Evolutionary conservation across 805 yeast species (phyloP).

Genomic region (Candida ovalis): DNA sequence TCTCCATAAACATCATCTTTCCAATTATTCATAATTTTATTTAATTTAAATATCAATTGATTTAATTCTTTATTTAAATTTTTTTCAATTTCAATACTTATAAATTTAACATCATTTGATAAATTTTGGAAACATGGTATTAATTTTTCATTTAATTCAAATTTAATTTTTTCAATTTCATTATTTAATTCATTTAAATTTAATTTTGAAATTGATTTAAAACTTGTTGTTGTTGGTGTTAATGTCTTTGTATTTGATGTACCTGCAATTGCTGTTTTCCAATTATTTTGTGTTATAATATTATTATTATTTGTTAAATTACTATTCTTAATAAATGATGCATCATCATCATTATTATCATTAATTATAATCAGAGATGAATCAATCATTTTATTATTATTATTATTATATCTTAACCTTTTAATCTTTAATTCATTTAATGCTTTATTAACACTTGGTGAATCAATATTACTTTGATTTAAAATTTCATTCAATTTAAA

Average conservation of each 20-base stretch:
- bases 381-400: neutral
- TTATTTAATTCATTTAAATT: conserved; percentile 17
- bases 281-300: conserved; percentile 10
- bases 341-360: conserved; percentile 11
- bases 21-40: conserved; percentile 23
- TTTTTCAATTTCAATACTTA: conserved; percentile 40
- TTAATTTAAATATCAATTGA: conserved; percentile 11
- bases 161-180: conserved; percentile 19
- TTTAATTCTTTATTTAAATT: conserved; percentile 31
- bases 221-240: conserved; percentile 12
- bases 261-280: conserved; percentile 22
- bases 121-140: conserved; percentile 45
- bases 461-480: conserved; percentile 19
- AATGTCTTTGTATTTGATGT: conserved; percentile 18
- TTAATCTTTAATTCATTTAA: conserved; percentile 20
- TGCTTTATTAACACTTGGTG: conserved; percentile 33
- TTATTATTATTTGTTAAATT: conserved; percentile 5
- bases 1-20: conserved; percentile 23
- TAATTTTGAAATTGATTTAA: conserved; percentile 17
- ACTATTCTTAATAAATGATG: conserved; percentile 5
- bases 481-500: conserved; percentile 25
- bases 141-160: conserved; percentile 36
- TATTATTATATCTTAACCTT: conserved; percentile 9
- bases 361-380: conserved; percentile 16
- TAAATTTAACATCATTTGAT: conserved; percentile 39